These are phyloP conservation scores for Diplocarpon rosae DNA, from an alignment of 2,329 filamentous ascomycete species.

Conservation along the genomic window DNA sequence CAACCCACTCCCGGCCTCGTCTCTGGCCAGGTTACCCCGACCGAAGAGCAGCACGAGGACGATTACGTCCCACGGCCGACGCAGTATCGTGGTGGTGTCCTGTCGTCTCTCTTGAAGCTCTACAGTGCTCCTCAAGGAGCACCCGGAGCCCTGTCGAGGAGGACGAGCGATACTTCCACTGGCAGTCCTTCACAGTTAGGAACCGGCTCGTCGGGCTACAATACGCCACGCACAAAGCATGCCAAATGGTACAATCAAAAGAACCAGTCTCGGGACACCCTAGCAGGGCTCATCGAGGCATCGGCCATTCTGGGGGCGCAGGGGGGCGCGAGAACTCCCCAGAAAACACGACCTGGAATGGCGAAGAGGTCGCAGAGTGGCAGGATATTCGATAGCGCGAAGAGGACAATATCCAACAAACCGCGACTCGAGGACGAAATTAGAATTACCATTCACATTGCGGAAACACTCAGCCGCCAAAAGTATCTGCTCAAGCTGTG, in stretches of 20 bases:
- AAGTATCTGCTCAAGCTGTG: slow-evolving; percentile 78
- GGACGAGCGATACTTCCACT: slow-evolving; percentile 22
- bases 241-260: slow-evolving; percentile 31
- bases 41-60: slow-evolving; percentile 35
- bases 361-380: slow-evolving; percentile 21
- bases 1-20: slow-evolving; percentile 14
- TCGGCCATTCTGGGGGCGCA: slow-evolving; percentile 41
- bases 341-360: slow-evolving; percentile 20
- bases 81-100: slow-evolving; percentile 61
- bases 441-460: slow-evolving; percentile 47
- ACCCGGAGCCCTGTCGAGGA: slow-evolving; percentile 16
- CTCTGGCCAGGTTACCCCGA: slow-evolving; percentile 37
- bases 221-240: slow-evolving; percentile 22
- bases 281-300: slow-evolving; percentile 42
- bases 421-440: slow-evolving; percentile 28
- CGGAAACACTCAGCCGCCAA: slow-evolving; percentile 64
- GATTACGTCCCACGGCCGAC: slow-evolving; percentile 56
- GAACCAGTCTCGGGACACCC: slow-evolving; percentile 34
- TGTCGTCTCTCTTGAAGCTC: slow-evolving; percentile 62
- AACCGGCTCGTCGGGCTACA: slow-evolving; percentile 30
- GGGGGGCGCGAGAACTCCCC: slow-evolving; percentile 32
- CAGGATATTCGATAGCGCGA: slow-evolving; percentile 17
- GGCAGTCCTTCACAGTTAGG: slow-evolving; percentile 25
- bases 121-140: slow-evolving; percentile 41
- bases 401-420: slow-evolving; percentile 13